Base-by-base conservation (phyloP, 1,284 basidiomycete genomes). In the Anthracocystis walkeri region DNA sequence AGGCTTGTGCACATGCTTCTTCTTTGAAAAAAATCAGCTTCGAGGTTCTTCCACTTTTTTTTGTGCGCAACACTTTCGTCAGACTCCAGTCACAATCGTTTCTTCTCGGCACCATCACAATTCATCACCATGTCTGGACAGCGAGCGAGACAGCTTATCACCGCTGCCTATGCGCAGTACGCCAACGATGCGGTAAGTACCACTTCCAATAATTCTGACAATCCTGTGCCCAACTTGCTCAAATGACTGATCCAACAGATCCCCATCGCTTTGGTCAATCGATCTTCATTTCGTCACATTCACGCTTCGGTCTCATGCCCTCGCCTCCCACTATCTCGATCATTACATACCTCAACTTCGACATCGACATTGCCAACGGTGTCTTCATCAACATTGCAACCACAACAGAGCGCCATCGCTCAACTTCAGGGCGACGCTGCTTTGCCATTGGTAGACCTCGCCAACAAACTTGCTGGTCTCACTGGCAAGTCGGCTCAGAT, bases 91-190 rank as follows among this genome's bases (percentile, higher is more conserved):
- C 48, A 8, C 29, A n/a, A 21, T 23, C 38, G 23, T 25, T 31
- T 20, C 25, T 41, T 31, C 25, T 40, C 35, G 21, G 41, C 48
- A 58, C 27, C 59, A 50, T n/a, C 41, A 65, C 29, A 44, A 31
- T 16, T 14, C 33, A 35, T 16, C 65, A 70, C 23, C 49, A 77
- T 77, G 75, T 65, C 70, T 2, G 70, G 63, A 52, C 70, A 73
- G 59, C 62, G 66, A 64, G 62, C 75, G 42, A 58, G 68, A 69
- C 70, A 77, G 66, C 66, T 73, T 29, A 67, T 77, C 54, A 69
- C 65, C 16, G 63, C 70, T 69, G 64, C 75, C 54, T 77, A 69
- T 54, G 69, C 75, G 66, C 75, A 77, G 66, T 77, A 64, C 25
- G 66, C 70, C 23, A 77, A 70, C 58, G 70, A 77, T 63, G 66